Evolutionary conservation across 2,329 filamentous ascomycete genomes (phyloP).

Genomic region (Claviceps sp.): DNA sequence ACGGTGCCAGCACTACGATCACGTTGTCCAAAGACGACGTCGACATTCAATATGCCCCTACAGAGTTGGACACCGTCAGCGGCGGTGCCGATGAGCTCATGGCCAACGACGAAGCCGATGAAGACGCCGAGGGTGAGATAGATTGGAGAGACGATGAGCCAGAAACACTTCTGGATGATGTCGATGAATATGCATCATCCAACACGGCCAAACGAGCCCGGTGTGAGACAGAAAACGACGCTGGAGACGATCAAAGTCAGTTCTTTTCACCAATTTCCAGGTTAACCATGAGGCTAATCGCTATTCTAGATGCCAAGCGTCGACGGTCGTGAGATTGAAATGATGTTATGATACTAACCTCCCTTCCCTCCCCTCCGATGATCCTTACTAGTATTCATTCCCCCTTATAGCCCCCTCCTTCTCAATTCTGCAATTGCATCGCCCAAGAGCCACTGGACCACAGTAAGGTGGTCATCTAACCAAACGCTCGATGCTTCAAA

Average conservation of each 20-base stretch:
- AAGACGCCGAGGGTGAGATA: conserved; percentile 7
- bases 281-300: conserved; percentile 2
- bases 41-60: conserved; percentile 14
- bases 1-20: conserved; percentile 2
- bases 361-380: neutral
- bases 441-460: neutral
- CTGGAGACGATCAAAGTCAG: conserved; percentile 9
- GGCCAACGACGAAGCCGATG: neutral
- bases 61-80: neutral
- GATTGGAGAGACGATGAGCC: conserved; percentile 11
- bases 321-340: conserved; percentile 7
- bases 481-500: neutral
- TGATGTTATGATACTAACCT: conserved; percentile 3
- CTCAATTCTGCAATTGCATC: neutral
- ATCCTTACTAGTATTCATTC: neutral
- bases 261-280: neutral
- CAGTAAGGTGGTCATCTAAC: neutral
- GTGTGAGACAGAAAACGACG: conserved; percentile 7
- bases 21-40: conserved; percentile 16
- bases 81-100: neutral
- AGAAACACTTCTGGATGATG: neutral
- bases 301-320: conserved; percentile 9
- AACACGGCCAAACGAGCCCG: conserved; percentile 8
- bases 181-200: conserved; percentile 1
- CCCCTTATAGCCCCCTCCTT: neutral